A percentile compares a stretch with the other conserved stretches of the same genome.
These are phyloP conservation scores for Aspergillus sp. DNA, from an alignment of 2,329 filamentous ascomycete species.

Conservation along the genomic window DNA sequence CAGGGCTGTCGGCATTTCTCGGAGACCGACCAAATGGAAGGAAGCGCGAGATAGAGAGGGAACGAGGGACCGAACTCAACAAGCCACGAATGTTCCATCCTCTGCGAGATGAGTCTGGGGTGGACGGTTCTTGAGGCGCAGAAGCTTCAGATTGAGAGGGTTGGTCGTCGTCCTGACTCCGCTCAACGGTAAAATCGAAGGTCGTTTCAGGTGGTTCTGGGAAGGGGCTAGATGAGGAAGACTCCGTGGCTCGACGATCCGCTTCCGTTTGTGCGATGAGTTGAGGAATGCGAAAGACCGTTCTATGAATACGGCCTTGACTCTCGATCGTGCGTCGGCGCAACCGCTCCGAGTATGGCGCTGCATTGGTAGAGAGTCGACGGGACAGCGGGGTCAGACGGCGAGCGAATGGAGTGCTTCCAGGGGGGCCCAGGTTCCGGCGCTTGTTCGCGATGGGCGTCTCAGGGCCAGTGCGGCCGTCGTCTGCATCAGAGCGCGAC, in stretches of 20 bases:
- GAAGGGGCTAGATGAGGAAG: conserved; percentile 4
- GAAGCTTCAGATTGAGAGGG: conserved; percentile 3
- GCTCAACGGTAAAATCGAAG: conserved; percentile 10
- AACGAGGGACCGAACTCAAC: conserved; percentile 30
- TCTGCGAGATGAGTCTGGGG: conserved; percentile 24
- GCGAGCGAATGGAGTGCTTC: conserved; percentile 21
- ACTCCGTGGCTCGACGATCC: conserved; percentile 20
- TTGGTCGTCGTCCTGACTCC: conserved; percentile 3
- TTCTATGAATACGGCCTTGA: conserved; percentile 32
- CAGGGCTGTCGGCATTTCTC: conserved; percentile 11
- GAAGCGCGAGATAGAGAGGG: conserved; percentile 22
- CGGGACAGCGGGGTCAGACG: conserved; percentile 17
- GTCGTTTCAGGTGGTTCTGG: conserved; percentile 10
- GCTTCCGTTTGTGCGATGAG: conserved; percentile 31
- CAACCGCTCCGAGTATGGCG: conserved; percentile 29
- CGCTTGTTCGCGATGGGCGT: conserved; percentile 22
- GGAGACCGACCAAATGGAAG: conserved; percentile 21
- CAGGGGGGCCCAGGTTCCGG: conserved; percentile 21
- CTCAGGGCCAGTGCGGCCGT: conserved; percentile 5
- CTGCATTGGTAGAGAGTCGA: conserved; percentile 14
- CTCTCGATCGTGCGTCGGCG: conserved; percentile 29
- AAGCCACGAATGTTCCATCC: conserved; percentile 30
- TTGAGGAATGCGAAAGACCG: conserved; percentile 33
- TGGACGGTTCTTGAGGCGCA: conserved; percentile 12
- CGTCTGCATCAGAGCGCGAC: conserved; percentile 9